Conservation (phyloP, 192 early-diverging fungal genomes). For the Mortierella claussenii region DNA sequence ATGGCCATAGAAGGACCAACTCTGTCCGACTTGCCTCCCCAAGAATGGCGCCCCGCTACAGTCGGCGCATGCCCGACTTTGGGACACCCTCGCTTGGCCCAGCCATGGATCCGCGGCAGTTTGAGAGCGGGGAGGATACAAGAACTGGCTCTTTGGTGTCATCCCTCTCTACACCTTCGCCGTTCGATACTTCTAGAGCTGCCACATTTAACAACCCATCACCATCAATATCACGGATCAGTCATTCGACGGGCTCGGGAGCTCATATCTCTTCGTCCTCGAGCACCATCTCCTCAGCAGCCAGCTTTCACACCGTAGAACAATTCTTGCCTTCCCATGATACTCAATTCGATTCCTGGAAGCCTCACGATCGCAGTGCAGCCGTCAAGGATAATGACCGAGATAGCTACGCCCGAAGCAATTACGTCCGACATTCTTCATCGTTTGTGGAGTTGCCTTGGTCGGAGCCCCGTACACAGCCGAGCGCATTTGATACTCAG, state of each 20-base stretch:
- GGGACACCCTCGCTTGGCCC: constrained; percentile 17
- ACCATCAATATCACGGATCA: not conserved
- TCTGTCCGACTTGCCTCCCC: constrained; percentile 34
- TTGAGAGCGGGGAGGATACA: constrained; percentile 7
- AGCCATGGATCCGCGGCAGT: constrained; percentile 49
- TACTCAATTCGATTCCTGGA: too few relatives aligned
- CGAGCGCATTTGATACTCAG: not conserved
- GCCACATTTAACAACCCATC: constrained; percentile 6
- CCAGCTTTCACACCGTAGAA: not conserved
- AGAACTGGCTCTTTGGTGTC: not conserved
- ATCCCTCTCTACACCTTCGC: constrained; percentile 1
- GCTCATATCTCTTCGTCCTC: not conserved
- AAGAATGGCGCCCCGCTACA: not conserved
- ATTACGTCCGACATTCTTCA: not conserved
- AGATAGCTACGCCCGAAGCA: not conserved
- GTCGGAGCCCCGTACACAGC: not conserved
- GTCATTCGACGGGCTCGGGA: not conserved
- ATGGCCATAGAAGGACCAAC: constrained; percentile 34
- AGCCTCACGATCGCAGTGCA: too few relatives aligned
- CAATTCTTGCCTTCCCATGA: not conserved
- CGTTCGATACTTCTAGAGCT: constrained; percentile 23
- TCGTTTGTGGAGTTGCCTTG: not conserved
- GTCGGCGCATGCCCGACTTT: not conserved
- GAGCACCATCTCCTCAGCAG: not conserved
- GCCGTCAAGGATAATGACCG: too few relatives aligned